Evolutionary conservation across 169 alveolate species (phyloP).

Genomic region (Eimeria zaria): DNA sequence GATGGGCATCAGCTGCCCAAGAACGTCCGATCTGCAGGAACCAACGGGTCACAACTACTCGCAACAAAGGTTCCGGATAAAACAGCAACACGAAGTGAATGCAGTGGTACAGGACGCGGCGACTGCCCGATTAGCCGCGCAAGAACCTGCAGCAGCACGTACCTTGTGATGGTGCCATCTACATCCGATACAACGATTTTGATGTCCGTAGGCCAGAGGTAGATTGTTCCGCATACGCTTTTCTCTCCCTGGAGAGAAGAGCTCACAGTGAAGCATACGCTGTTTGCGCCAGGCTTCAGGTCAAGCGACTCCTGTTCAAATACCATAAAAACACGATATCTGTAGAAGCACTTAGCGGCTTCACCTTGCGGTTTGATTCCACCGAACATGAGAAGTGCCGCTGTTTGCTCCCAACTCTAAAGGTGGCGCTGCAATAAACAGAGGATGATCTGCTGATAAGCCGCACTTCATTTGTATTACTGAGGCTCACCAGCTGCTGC

Average conservation of each 20-base stretch:
- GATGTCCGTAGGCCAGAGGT: slow-evolving; percentile 96
- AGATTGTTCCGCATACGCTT: slow-evolving; percentile 95
- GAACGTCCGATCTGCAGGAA: slow-evolving; percentile 94
- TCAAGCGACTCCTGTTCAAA: slow-evolving; percentile 86
- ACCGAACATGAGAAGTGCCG: neutral
- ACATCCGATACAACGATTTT: slow-evolving; percentile 98
- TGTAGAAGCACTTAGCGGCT: neutral
- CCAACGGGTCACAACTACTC: neutral
- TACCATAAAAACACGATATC: neutral
- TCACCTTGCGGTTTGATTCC: neutral
- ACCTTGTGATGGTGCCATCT: slow-evolving; percentile 98
- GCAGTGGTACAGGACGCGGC: neutral
- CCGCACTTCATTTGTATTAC: no score
- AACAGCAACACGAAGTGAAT: neutral
- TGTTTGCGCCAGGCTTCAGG: slow-evolving; percentile 94
- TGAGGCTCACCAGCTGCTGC: slow-evolving; percentile 91
- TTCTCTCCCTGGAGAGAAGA: slow-evolving; percentile 96
- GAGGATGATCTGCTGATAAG: no score
- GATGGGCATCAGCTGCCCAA: slow-evolving; percentile 98
- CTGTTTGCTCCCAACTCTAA: neutral
- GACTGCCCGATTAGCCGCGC: neutral
- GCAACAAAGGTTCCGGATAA: neutral
- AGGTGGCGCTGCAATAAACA: neutral
- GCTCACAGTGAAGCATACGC: slow-evolving; percentile 94
- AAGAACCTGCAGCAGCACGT: slow-evolving; percentile 12